Evolutionary conservation across 495 filamentous ascomycete genomes (phyloP), one percentile per base, ranked within the genome.

Genomic region (Aspergillus avenaceus): DNA sequence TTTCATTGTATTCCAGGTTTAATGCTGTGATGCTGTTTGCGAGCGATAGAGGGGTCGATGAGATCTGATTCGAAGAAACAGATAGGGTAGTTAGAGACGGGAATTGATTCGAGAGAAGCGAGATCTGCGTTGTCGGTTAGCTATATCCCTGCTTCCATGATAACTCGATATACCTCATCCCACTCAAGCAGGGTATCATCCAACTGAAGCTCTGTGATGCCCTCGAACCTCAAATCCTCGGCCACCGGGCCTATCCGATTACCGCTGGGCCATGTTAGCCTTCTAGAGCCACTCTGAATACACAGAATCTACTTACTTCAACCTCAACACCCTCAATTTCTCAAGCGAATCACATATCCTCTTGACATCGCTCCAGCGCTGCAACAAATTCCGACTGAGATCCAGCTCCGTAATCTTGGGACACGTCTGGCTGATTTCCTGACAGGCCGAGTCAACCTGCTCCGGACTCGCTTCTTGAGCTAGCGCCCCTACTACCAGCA

Each of bases 321-420:
- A 65, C 45, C 81, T 83, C 51, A 98, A 61, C 13, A 63, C 78
- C 58, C 70, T 78, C 49, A 98, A 58, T 31, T 65, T 64, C 22
- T 78, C 71, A 7, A 97, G 68, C 43, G 81, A 76, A 4, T 68
- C 67, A 61, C 88, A 93, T 24, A 98, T 86, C 14, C 76, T 67
- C 34, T 78, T 74, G 18, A 96, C 77, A 22, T 85, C 80, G 3
- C 67, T 61, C 64, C 89, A 82, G 13, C 63, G 67, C 49, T 82
- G 80, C 56, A 97, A 81, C 41, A 97, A 66, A 64, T 92, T 97
- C 34, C 89, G 78, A 57, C 90, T 90, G 27, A 98, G 66, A 63
- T 97, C 92, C 25, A 98, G 75, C 61, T 96, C 87, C 11, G 77
- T 74, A 49, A 96, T 85, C 48, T 86, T 83, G 19, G 76, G 70